A percentile compares a stretch with the other conserved stretches of the same genome.
Conservation (phyloP, 106 monocot species). For the Platanthera zijinensis region DNA sequence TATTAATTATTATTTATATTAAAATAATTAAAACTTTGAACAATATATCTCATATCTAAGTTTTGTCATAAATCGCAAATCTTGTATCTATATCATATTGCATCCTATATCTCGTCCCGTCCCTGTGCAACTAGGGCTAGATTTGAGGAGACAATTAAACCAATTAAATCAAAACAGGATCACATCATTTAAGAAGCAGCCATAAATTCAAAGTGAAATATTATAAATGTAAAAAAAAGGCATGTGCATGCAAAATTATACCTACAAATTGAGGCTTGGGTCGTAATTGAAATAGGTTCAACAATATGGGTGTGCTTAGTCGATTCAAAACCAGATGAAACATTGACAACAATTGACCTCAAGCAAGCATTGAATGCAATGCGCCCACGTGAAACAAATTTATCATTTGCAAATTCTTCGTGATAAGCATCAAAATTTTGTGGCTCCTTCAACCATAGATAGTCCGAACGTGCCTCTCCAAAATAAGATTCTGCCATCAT, state of each 20-base stretch:
- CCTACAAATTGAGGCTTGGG: slow-evolving; percentile 57
- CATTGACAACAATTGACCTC: slow-evolving; percentile 22
- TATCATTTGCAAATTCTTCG: slow-evolving; percentile 17
- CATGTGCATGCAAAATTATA: slow-evolving; percentile 13
- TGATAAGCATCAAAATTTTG: slow-evolving; percentile 15
- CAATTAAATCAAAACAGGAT: neutral
- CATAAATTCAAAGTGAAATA: neutral
- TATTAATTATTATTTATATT: too few species aligned
- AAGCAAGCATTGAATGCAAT: slow-evolving; percentile 37
- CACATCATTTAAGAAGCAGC: neutral
- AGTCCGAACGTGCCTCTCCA: slow-evolving; percentile 12
- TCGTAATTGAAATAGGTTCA: slow-evolving; percentile 33
- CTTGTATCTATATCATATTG: too few species aligned
- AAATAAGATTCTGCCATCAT: slow-evolving; percentile 3
- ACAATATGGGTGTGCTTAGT: slow-evolving; percentile 31
- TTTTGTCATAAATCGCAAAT: too few species aligned
- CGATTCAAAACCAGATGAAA: slow-evolving; percentile 24
- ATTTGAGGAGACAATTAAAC: too few species aligned
- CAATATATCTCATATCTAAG: too few species aligned
- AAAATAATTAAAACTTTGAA: too few species aligned
- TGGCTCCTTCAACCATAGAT: slow-evolving; percentile 43
- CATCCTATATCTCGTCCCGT: too few species aligned
- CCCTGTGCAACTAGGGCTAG: too few species aligned
- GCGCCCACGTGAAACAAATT: slow-evolving; percentile 20
- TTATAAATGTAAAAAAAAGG: neutral